These are phyloP conservation scores for Kokia cookei DNA, from an alignment of 441 rosid species.

Conservation along the genomic window DNA sequence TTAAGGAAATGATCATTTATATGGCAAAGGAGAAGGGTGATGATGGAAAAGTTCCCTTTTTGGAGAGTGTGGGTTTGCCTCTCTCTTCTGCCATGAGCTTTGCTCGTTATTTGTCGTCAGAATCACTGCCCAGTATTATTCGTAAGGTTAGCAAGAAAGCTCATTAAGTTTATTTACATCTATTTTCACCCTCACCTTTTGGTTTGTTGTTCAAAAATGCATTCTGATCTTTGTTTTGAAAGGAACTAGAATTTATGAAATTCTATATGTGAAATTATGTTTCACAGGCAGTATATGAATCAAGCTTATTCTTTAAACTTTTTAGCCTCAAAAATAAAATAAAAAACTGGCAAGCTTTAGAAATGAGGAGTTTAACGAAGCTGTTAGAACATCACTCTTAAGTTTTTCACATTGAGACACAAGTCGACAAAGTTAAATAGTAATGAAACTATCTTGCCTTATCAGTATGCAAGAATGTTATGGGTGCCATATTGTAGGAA, in stretches of 20 bases:
- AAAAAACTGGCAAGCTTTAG: background rate
- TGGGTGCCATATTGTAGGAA: background rate
- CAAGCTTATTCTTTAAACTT: background rate
- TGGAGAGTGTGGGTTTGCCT: conserved; percentile 74
- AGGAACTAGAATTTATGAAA: background rate
- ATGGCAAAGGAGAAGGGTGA: conserved; percentile 80
- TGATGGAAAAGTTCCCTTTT: conserved; percentile 70
- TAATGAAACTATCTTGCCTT: background rate
- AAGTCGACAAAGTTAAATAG: background rate
- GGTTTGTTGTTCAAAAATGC: background rate
- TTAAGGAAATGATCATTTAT: conserved; percentile 60
- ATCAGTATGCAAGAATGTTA: background rate
- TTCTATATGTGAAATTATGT: background rate
- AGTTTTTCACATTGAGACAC: background rate
- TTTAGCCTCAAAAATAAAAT: background rate
- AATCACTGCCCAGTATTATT: conserved; percentile 52
- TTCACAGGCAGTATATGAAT: background rate
- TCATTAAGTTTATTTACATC: background rate
- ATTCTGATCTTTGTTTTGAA: background rate
- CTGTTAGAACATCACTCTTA: background rate
- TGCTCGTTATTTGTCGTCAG: conserved; percentile 59
- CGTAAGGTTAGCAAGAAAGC: conserved; percentile 34
- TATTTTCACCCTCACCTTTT: background rate
- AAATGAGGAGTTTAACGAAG: background rate
- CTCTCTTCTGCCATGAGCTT: conserved; percentile 66